These are phyloP conservation scores for Solanum peruvianum DNA, from an alignment of 257 asterid genomes.

Conservation along the genomic window DNA sequence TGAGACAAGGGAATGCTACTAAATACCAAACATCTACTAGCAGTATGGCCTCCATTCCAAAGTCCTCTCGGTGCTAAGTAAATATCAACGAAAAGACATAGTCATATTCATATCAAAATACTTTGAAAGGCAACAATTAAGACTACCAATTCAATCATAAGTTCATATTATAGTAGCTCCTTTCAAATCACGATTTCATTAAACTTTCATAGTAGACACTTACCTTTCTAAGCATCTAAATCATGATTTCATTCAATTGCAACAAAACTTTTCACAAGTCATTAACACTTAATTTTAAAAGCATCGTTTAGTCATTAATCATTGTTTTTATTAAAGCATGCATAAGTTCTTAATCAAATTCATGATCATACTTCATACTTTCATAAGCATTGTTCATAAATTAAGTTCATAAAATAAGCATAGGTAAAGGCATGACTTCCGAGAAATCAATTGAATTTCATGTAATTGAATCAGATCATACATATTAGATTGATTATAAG, in stretches of 20 bases:
- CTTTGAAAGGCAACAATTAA: background rate
- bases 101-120: background rate
- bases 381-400: background rate
- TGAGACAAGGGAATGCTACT: background rate
- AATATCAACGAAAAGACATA: background rate
- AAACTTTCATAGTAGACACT: background rate
- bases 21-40: background rate
- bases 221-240: background rate
- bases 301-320: background rate
- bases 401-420: background rate
- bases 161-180: background rate
- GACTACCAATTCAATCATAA: background rate
- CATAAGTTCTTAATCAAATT: background rate
- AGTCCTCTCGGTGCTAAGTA: background rate
- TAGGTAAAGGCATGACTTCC: background rate
- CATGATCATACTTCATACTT: background rate
- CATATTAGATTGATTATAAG: background rate
- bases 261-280: background rate
- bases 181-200: background rate
- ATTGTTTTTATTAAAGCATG: background rate
- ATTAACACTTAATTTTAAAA: background rate
- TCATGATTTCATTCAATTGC: background rate
- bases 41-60: background rate
- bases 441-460: background rate
- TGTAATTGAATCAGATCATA: background rate